Evolutionary conservation across 1,284 basidiomycete species (phyloP), one percentile per base, ranked within the genome.

Genomic region (Thecaphora thlaspeos): DNA sequence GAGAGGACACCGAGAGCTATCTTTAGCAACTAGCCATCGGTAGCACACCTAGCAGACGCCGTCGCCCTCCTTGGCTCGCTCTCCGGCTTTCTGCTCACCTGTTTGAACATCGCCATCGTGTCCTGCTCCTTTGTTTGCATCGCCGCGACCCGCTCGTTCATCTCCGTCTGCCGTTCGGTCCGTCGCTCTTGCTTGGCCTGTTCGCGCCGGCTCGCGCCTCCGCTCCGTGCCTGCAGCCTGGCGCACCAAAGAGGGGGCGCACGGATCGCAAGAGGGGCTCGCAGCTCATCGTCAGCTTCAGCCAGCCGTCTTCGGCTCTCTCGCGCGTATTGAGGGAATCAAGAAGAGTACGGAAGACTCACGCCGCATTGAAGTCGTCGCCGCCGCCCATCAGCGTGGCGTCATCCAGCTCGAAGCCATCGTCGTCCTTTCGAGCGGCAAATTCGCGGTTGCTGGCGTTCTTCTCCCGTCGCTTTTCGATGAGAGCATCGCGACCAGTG

Each of bases 31-130:
- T n/a, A n/a, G n/a, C n/a, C n/a, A n/a, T n/a, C n/a, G n/a, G n/a
- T n/a, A n/a, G n/a, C n/a, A n/a, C n/a, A n/a, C n/a, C n/a, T n/a
- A n/a, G n/a, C n/a, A n/a, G 26, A 28, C 26, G 11, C 26, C 26
- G 26, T 28, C 26, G n/a, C n/a, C n/a, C n/a, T n/a, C n/a, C n/a
- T n/a, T n/a, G n/a, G n/a, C n/a, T n/a, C n/a, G n/a, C n/a, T n/a
- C n/a, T n/a, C n/a, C n/a, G n/a, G n/a, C n/a, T n/a, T n/a, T n/a
- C n/a, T n/a, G 17, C 36, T 37, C 36, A 37, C 36, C 36, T 37
- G 36, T 28, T 55, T 52, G 40, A 71, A 54, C 70, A 68, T 68
- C 2, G 63, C 61, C 53, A 72, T 70, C 28, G 67, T 72, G 26
- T 47, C 50, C 4, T 18, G 49, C 19, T 70, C 67, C 30, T 61